Percentiles rank a stretch among this genome's conserved stretches.
These are phyloP conservation scores for Hygrophorus russula DNA, from an alignment of 768 basidiomycete genomes.

Conservation along the genomic window DNA sequence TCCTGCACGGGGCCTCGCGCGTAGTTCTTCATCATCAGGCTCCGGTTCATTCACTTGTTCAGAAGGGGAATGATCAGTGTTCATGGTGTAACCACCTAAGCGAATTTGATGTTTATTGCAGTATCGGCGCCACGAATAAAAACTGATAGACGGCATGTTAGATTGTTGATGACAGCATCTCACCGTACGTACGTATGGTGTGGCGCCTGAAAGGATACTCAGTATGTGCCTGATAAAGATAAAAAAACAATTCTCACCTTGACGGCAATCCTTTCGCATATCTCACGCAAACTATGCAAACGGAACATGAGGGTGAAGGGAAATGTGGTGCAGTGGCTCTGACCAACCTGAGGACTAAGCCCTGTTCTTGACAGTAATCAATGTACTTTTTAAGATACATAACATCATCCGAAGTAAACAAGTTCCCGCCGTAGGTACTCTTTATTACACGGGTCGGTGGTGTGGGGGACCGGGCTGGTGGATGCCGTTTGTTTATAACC, in stretches of 20 bases:
- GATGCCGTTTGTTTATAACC: slow-evolving; percentile 49
- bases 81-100: slow-evolving; percentile 79
- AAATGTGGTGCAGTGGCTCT: background rate
- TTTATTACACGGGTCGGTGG: slow-evolving; percentile 78
- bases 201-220: slow-evolving; percentile 43
- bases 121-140: slow-evolving; percentile 86
- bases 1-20: slow-evolving; percentile 26
- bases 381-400: slow-evolving; percentile 80
- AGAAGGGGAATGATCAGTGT: slow-evolving; percentile 37
- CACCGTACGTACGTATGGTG: slow-evolving; percentile 63
- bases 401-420: slow-evolving; percentile 80
- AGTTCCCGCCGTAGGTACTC: slow-evolving; percentile 82
- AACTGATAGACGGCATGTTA: slow-evolving; percentile 28
- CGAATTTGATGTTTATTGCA: slow-evolving; percentile 91
- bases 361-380: slow-evolving; percentile 84
- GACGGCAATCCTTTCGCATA: slow-evolving; percentile 78
- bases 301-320: slow-evolving; percentile 2
- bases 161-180: background rate
- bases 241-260: slow-evolving; percentile 35
- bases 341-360: slow-evolving; percentile 62
- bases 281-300: slow-evolving; percentile 53
- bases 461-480: slow-evolving; percentile 70
- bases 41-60: slow-evolving; percentile 32
- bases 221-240: slow-evolving; percentile 6
- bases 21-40: slow-evolving; percentile 29